Conservation (phyloP, 768 basidiomycete species). For the Suillus tomentosus region DNA sequence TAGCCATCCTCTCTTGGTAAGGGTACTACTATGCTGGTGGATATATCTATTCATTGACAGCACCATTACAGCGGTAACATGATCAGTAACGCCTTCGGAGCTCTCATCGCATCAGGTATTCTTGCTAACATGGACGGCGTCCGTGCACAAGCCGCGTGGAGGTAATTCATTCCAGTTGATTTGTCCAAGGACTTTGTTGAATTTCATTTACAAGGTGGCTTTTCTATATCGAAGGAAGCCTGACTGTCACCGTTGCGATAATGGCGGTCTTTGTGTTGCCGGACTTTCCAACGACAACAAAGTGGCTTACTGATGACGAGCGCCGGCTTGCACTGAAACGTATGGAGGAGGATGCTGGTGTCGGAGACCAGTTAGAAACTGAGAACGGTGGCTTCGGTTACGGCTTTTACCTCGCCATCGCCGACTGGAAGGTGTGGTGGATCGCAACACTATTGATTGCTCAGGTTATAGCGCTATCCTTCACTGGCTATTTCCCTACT, state of each 20-base stretch:
- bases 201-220: slow-evolving; percentile 40
- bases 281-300: slow-evolving; percentile 44
- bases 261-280: slow-evolving; percentile 48
- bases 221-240: slow-evolving; percentile 48
- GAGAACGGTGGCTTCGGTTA: slow-evolving; percentile 39
- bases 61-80: slow-evolving; percentile 40
- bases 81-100: slow-evolving; percentile 58
- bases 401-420: slow-evolving; percentile 60
- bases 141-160: slow-evolving; percentile 54
- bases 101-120: slow-evolving; percentile 50
- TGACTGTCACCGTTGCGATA: slow-evolving; percentile 48
- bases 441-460: slow-evolving; percentile 52
- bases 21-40: background rate
- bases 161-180: slow-evolving; percentile 31
- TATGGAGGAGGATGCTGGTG: slow-evolving; percentile 65
- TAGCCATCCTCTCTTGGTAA: slow-evolving; percentile 44
- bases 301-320: slow-evolving; percentile 40
- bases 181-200: slow-evolving; percentile 8
- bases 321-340: slow-evolving; percentile 52
- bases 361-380: slow-evolving; percentile 52
- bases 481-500: slow-evolving; percentile 82
- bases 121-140: slow-evolving; percentile 48
- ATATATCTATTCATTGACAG: background rate
- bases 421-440: slow-evolving; percentile 84
- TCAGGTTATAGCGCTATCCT: slow-evolving; percentile 54